Evolutionary conservation across 1,139 yeast genomes (phyloP).

Genomic region (Debaryomyces nepalensis): DNA sequence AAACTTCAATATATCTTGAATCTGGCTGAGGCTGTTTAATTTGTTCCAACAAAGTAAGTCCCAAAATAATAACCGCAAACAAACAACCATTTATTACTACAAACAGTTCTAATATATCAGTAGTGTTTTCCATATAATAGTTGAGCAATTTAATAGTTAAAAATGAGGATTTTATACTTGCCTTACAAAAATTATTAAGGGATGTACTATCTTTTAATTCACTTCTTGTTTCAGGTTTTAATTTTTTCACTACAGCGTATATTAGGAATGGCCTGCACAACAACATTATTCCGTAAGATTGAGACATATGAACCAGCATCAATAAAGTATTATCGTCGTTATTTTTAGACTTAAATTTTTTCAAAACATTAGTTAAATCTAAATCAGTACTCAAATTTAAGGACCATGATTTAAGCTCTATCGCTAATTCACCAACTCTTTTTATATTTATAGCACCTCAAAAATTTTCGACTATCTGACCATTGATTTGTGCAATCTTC

Average conservation of each 20-base stretch:
- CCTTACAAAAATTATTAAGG: conserved; percentile 20
- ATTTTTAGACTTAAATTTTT: conserved; percentile 20
- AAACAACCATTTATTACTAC: conserved; percentile 19
- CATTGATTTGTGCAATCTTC: conserved; percentile 28
- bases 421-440: conserved; percentile 41
- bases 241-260: conserved; percentile 23
- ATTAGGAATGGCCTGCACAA: conserved; percentile 53
- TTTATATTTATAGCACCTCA: conserved; percentile 22
- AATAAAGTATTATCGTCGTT: conserved; percentile 26
- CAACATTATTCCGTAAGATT: conserved; percentile 45
- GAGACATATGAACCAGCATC: conserved; percentile 42
- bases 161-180: conserved; percentile 21
- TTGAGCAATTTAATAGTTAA: conserved; percentile 22
- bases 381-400: conserved; percentile 32
- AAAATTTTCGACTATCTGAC: conserved; percentile 32
- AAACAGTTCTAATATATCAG: conserved; percentile 20
- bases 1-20: background rate
- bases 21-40: background rate
- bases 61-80: conserved; percentile 15
- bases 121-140: conserved; percentile 18
- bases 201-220: background rate
- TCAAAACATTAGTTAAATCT: conserved; percentile 13
- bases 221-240: conserved; percentile 12
- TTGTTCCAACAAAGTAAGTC: background rate
- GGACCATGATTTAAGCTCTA: conserved; percentile 37